Evolutionary conservation across 768 basidiomycete genomes (phyloP), one percentile per base, ranked within the genome.

Genomic region (Suillus variegatus): DNA sequence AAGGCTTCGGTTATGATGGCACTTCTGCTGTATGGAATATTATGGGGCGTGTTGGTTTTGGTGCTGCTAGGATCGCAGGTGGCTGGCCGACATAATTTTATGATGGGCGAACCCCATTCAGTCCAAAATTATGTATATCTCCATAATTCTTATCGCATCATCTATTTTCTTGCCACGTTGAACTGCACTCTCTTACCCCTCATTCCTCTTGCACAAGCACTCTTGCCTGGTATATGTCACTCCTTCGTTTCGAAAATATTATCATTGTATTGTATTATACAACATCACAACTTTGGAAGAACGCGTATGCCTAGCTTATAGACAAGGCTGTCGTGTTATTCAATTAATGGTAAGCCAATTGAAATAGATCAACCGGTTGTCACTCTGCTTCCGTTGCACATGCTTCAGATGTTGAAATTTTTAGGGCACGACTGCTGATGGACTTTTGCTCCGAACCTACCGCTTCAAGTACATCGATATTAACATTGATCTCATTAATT

Each of bases 41-140:
- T 68, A 71, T 94, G 61, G 90, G 90, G 14, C 79, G 89, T 16
- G 84, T 94, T 12, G 88, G 88, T 6, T 88, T 88, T 55, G 91
- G 90, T 12, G 92, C 91, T 36, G 92, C 89, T 36, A 80, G 92
- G 69, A 86, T 90, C 41, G 89, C 87, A 13, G 82, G 90, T 56
- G 92, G 92, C 14, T 92, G 89, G 89, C 92, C 91, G 56, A 91
- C 90, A 63, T 92, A 79, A 69, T 58, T n/a, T 13, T 54, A 40
- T 22, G 18, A 56, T 56, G 36, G 8, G 14, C 20, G 14, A 20
- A 25, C 56, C n/a, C 14, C 38, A 14, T 41, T 20, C 12, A n/a
- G 43, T 25, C 16, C 28, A 60, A 38, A 38, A 38, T 38, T 38
- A 8, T 38, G 36, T 57, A 20, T 60, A 57, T 62, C 54, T 60